phyloP scores from a whole-genome alignment of 345 rosid genomes.

The Mercurialis annua region DNA sequence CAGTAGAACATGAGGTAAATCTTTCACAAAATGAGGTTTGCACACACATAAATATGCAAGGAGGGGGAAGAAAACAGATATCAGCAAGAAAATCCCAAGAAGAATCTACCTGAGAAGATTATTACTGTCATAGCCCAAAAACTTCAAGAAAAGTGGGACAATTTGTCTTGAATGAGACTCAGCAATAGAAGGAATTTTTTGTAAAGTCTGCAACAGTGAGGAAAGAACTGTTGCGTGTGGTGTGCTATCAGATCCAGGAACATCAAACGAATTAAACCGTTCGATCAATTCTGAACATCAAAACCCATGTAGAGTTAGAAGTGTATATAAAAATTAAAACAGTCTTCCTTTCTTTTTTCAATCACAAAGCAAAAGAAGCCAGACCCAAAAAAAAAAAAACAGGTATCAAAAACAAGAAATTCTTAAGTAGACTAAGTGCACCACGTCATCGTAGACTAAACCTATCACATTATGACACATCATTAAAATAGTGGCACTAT shows the following conservation, averaged over 20 bases:
- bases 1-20: background rate
- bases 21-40: background rate
- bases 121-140: conserved; percentile 64
- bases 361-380: background rate
- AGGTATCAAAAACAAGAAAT: too few relatives aligned
- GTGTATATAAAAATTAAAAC: background rate
- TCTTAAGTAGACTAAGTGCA: too few relatives aligned
- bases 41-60: background rate
- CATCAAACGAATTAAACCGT: conserved; percentile 44
- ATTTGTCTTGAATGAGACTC: conserved; percentile 72
- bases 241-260: conserved; percentile 53
- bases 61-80: background rate
- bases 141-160: conserved; percentile 64
- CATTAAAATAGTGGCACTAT: too few relatives aligned
- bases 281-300: conserved; percentile 56
- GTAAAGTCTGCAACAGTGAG: conserved; percentile 66
- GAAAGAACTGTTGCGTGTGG: conserved; percentile 47
- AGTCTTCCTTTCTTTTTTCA: background rate
- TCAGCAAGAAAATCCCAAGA: background rate
- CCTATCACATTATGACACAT: too few relatives aligned
- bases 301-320: conserved; percentile 19
- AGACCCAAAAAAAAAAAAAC: too few relatives aligned
- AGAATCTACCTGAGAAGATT: conserved; percentile 48
- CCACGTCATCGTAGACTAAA: too few relatives aligned
- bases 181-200: conserved; percentile 55